Base-by-base conservation (phyloP, 306 rosid species). In the Acacia acuminata region DNA sequence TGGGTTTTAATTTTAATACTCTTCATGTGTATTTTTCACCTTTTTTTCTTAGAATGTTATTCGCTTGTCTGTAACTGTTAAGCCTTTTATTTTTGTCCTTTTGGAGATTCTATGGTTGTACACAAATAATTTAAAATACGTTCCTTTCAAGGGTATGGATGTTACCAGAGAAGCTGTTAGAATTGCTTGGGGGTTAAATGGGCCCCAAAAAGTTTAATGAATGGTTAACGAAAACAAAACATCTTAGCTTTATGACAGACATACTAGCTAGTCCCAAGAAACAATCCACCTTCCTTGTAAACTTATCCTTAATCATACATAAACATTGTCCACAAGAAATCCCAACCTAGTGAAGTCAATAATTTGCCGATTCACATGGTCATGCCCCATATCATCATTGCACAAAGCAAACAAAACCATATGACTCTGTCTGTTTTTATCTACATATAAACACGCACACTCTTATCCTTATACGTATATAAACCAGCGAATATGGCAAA, bases 381-480 rank as follows among this genome's bases (percentile, higher is more conserved):
- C 34, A 19, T 81, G 83, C 50, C 50, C 72, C 87, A 56, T 71
- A 83, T 83, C 67, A 68, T 24, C 79, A 67, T 45, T 76, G 60
- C 86, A 83, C 77, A 0, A 16, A 30, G 14, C 2, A 72, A 24
- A 73, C 83, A 77, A 36, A 79, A 42, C 8, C 84, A 77, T 30
- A 73, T 81, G 81, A 10, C 42, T 6, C 14, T 77, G 83, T 81
- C 87, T 68, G 73, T 36, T 2, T 40, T 7, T 58, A n/a, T 58
- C 5, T 13, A 12, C 27, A 27, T 5, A 3, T 77, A 27, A 72
- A 56, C 12, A 56, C 12, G 2, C 4, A 56, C 12, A 9, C 27
- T 20, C 27, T 56, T n/a, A n/a, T n/a, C n/a, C n/a, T n/a, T 1
- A 76, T 24, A 58, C 65, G 32, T 47, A 58, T 73, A 36, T 36